Evolutionary conservation across 2,329 filamentous ascomycete genomes (phyloP).

Genomic region (Volutella citrinella): DNA sequence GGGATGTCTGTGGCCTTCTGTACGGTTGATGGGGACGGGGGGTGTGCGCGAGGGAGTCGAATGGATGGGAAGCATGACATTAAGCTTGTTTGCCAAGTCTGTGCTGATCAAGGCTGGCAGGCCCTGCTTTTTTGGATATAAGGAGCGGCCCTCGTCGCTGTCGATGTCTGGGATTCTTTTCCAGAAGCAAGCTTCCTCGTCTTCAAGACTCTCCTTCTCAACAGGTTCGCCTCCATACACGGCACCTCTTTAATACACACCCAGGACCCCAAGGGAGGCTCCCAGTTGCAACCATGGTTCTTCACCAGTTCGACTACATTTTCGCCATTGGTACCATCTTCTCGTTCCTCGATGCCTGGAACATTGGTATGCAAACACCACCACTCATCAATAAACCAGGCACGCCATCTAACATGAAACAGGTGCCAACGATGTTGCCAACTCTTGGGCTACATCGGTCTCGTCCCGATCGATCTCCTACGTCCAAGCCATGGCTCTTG

Average conservation of each 20-base stretch:
- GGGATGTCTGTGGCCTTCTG: too few species aligned
- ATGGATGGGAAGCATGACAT: too few species aligned
- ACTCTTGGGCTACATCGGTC: slow-evolving; percentile 73
- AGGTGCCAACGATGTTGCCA: slow-evolving; percentile 62
- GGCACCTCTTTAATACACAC: neutral
- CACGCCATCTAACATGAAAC: too few species aligned
- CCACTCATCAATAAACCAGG: too few species aligned
- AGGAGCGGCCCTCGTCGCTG: neutral
- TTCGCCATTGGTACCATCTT: slow-evolving; percentile 64
- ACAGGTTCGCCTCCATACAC: neutral
- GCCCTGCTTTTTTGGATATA: neutral
- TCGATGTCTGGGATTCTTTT: neutral
- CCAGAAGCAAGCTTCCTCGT: neutral
- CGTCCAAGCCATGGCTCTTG: slow-evolving; percentile 57
- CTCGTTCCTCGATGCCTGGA: slow-evolving; percentile 62
- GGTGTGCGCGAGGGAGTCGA: too few species aligned
- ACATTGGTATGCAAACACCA: slow-evolving; percentile 56
- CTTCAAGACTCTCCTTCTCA: neutral
- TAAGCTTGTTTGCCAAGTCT: neutral
- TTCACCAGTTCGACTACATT: slow-evolving; percentile 58
- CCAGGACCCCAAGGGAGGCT: neutral
- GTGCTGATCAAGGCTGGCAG: neutral
- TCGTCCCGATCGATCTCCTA: slow-evolving; percentile 65
- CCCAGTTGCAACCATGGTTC: slow-evolving; percentile 15
- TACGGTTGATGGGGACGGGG: too few species aligned